Evolutionary conservation across 1,139 yeast species (phyloP).

Genomic region (Zygosaccharomyces sapae): DNA sequence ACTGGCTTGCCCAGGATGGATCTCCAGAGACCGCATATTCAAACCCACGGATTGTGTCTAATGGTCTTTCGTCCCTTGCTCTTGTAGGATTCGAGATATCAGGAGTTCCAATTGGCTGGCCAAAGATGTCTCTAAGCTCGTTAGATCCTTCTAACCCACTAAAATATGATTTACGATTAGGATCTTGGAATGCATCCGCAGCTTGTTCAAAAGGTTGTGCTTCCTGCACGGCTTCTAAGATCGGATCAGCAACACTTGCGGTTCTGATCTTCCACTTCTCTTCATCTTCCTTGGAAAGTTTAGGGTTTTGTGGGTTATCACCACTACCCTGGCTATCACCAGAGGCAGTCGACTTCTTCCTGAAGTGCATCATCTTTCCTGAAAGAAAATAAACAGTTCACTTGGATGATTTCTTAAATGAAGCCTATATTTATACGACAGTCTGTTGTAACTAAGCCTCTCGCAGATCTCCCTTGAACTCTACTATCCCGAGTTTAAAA

Average conservation of each 20-base stretch:
- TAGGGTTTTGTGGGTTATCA: slow-evolving; percentile 30
- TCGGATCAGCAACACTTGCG: slow-evolving; percentile 77
- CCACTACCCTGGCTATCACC: slow-evolving; percentile 22
- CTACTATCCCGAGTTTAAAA: too few relatives aligned
- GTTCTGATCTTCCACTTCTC: slow-evolving; percentile 55
- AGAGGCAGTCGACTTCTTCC: slow-evolving; percentile 29
- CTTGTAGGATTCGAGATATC: slow-evolving; percentile 93
- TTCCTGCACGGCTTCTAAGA: slow-evolving; percentile 85
- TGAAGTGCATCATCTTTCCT: slow-evolving; percentile 30
- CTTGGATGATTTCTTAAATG: neutral
- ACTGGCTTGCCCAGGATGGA: slow-evolving; percentile 64
- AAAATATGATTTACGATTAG: slow-evolving; percentile 32
- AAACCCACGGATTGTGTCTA: slow-evolving; percentile 88
- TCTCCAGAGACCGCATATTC: slow-evolving; percentile 94
- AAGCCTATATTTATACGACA: neutral
- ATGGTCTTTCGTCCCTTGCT: slow-evolving; percentile 86
- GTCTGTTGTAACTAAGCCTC: slow-evolving; percentile 1
- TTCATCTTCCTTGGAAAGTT: slow-evolving; percentile 45
- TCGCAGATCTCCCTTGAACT: slow-evolving; percentile 1
- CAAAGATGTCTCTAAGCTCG: slow-evolving; percentile 71
- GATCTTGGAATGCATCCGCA: slow-evolving; percentile 33
- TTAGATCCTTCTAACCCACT: slow-evolving; percentile 29
- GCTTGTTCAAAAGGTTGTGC: slow-evolving; percentile 93
- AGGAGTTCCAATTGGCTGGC: slow-evolving; percentile 65
- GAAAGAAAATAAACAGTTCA: neutral